phyloP scores from a whole-genome alignment of 2,329 filamentous ascomycete species.

The Calonectria fujianensis region DNA sequence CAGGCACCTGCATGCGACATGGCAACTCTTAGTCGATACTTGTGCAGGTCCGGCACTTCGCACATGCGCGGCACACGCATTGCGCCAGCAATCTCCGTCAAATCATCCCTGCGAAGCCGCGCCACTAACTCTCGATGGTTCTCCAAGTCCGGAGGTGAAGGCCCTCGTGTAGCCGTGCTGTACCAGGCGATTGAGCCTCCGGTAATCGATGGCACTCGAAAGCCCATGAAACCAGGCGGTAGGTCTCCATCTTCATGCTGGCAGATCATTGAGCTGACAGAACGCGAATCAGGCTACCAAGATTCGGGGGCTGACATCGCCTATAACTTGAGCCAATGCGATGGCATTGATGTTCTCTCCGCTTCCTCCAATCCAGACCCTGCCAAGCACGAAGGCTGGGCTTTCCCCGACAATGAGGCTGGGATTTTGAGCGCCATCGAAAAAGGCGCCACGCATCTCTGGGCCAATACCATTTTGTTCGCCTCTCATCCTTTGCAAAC shows the following conservation, averaged over 20 bases:
- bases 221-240: slow-evolving; percentile 68
- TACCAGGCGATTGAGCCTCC: slow-evolving; percentile 69
- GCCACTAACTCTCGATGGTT: not conserved
- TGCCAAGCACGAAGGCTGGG: slow-evolving; percentile 40
- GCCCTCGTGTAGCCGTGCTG: slow-evolving; percentile 63
- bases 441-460: slow-evolving; percentile 66
- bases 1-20: slow-evolving; percentile 8
- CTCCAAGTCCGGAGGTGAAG: not conserved
- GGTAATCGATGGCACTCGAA: slow-evolving; percentile 66
- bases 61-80: not conserved
- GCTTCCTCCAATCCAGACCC: slow-evolving; percentile 37
- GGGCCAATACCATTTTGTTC: slow-evolving; percentile 72
- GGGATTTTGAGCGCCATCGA: slow-evolving; percentile 58
- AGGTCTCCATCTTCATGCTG: not conserved
- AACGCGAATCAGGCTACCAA: slow-evolving; percentile 42
- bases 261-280: not conserved
- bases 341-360: slow-evolving; percentile 43
- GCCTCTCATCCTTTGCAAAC: slow-evolving; percentile 67
- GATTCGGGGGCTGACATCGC: slow-evolving; percentile 49
- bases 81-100: not conserved
- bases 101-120: not conserved
- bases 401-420: slow-evolving; percentile 47
- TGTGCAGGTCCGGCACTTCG: slow-evolving; percentile 1
- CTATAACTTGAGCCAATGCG: slow-evolving; percentile 43
- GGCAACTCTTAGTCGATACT: slow-evolving; percentile 6